Conservation (phyloP, 768 basidiomycete species). For the Mycena rosella region DNA sequence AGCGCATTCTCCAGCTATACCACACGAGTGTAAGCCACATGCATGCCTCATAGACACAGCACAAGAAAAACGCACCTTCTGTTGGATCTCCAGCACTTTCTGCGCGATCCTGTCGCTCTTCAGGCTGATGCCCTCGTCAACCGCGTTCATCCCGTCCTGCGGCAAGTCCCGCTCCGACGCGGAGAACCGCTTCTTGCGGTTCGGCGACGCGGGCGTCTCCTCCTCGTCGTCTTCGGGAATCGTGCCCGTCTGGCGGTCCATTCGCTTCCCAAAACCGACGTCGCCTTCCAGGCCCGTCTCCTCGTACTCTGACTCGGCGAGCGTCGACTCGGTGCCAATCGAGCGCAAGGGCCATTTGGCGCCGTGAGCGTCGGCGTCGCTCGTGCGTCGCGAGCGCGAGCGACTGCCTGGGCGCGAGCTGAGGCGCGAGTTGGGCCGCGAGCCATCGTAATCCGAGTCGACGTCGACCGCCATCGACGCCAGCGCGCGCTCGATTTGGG, state of each 20-base stretch:
- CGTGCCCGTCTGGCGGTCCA: constrained; percentile 63
- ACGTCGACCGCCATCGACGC: constrained; percentile 88
- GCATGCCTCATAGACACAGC: not conserved
- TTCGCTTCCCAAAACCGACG: constrained; percentile 48
- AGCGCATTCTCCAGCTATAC: constrained; percentile 82
- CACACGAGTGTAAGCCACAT: constrained; percentile 26
- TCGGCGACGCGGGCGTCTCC: constrained; percentile 54
- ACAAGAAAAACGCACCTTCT: constrained; percentile 79
- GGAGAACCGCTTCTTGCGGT: constrained; percentile 84
- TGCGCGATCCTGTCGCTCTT: constrained; percentile 90
- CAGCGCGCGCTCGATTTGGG: constrained; percentile 89
- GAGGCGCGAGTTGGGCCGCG: constrained; percentile 75
- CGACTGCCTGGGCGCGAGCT: constrained; percentile 73
- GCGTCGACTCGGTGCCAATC: constrained; percentile 83
- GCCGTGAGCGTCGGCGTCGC: constrained; percentile 63
- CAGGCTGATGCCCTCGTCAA: constrained; percentile 86
- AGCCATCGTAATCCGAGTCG: constrained; percentile 78
- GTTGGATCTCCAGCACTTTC: constrained; percentile 90
- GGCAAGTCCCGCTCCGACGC: constrained; percentile 71
- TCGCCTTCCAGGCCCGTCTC: constrained; percentile 53
- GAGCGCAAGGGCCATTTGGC: constrained; percentile 71
- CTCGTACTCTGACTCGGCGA: constrained; percentile 77
- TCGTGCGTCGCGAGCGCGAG: constrained; percentile 69
- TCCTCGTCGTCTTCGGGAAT: constrained; percentile 73
- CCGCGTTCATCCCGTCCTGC: constrained; percentile 88